phyloP scores from a whole-genome alignment of 2,329 filamentous ascomycete genomes.

The Arthroderma sp. region DNA sequence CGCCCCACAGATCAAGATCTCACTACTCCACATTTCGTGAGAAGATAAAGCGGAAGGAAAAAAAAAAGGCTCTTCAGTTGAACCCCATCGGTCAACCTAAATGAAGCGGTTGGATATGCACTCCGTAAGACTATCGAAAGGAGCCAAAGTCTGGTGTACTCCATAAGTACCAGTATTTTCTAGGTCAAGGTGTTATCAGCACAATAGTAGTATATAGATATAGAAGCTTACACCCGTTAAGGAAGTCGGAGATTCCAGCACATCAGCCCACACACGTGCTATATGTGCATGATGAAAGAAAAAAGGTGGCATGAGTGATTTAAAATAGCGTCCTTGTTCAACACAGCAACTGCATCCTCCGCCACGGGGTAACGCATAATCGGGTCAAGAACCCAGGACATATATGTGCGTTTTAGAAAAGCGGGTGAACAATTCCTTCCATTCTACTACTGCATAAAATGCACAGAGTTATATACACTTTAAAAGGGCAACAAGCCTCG shows the following conservation, averaged over 20 bases:
- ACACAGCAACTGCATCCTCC: not conserved
- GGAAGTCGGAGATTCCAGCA: not conserved
- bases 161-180: too few species aligned
- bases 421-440: too few species aligned
- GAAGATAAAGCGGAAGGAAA: not conserved
- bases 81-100: not conserved
- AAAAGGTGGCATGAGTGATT: not conserved
- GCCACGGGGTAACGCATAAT: not conserved
- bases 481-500: too few species aligned
- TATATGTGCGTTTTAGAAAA: not conserved
- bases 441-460: not conserved
- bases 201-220: not conserved
- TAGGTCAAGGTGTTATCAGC: too few species aligned
- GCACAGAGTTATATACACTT: too few species aligned
- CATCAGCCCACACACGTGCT: not conserved
- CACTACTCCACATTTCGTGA: not conserved
- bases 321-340: not conserved
- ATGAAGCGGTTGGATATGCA: not conserved
- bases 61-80: not conserved
- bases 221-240: not conserved
- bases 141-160: not conserved
- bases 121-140: too few species aligned
- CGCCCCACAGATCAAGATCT: conserved; percentile 4
- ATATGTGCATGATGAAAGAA: not conserved
- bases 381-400: not conserved